A percentile compares a stretch with the other conserved stretches of the same genome.
Evolutionary conservation across 345 rosid species (phyloP).

Genomic region (Citrus unshiu): DNA sequence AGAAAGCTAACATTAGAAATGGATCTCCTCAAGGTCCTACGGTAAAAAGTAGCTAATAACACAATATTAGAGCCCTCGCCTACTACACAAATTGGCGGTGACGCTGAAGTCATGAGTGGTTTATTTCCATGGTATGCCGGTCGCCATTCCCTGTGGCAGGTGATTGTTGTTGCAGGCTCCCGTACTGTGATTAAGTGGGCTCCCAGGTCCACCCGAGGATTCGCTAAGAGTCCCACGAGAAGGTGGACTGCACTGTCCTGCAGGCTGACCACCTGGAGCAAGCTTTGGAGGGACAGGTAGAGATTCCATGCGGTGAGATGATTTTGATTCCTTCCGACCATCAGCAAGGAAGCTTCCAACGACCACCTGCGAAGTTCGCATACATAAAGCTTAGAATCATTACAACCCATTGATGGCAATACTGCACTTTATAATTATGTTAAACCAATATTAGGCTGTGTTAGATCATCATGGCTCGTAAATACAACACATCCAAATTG

Average conservation of each 20-base stretch:
- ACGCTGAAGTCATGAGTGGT: background rate
- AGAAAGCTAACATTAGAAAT: conserved; percentile 14
- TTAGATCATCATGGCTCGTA: background rate
- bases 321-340: conserved; percentile 41
- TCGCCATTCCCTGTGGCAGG: conserved; percentile 34
- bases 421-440: background rate
- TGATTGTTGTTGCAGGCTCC: conserved; percentile 45
- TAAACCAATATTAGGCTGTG: background rate
- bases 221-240: conserved; percentile 57
- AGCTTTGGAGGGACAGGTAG: conserved; percentile 14
- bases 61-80: conserved; percentile 16
- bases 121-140: conserved; percentile 57
- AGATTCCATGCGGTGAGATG: conserved; percentile 32
- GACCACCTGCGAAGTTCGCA: conserved; percentile 38
- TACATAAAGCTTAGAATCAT: background rate
- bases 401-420: background rate
- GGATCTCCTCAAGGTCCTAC: conserved; percentile 11
- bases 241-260: conserved; percentile 43
- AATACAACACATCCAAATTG: background rate
- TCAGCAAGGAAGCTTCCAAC: conserved; percentile 66
- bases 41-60: conserved; percentile 1
- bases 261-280: conserved; percentile 15
- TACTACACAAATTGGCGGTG: conserved; percentile 21
- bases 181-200: conserved; percentile 55
- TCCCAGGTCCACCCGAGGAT: conserved; percentile 56